These are phyloP conservation scores for Coleophoma crateriformis DNA, from an alignment of 2,329 filamentous ascomycete genomes.

Conservation along the genomic window DNA sequence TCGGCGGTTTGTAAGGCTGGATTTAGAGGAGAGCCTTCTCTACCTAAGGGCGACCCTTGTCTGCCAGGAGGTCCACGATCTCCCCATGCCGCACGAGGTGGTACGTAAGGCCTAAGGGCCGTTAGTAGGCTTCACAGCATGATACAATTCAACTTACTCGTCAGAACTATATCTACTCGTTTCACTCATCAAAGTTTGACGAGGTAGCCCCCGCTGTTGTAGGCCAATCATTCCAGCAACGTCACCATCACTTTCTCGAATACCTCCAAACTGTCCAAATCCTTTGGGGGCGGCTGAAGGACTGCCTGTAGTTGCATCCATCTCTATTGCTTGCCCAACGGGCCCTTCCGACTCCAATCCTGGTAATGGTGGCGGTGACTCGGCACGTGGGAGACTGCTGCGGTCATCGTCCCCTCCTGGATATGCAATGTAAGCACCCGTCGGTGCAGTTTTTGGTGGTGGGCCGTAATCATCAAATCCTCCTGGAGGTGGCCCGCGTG, in stretches of 20 bases:
- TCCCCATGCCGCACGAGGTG: constrained; percentile 52
- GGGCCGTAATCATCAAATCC: constrained; percentile 1
- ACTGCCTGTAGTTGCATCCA: constrained; percentile 65
- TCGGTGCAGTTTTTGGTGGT: neutral
- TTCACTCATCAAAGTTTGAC: constrained; percentile 54
- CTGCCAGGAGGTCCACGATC: constrained; percentile 33
- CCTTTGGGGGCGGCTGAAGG: constrained; percentile 35
- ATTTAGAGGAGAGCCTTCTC: constrained; percentile 34
- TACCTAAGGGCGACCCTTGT: constrained; percentile 15
- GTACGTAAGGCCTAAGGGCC: constrained; percentile 36
- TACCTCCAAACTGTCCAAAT: constrained; percentile 38
- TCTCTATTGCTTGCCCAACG: constrained; percentile 68
- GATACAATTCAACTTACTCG: constrained; percentile 51
- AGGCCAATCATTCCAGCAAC: constrained; percentile 69
- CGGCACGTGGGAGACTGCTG: constrained; percentile 48
- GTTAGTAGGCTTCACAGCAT: constrained; percentile 1
- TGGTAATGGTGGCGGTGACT: constrained; percentile 58
- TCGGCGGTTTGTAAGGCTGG: constrained; percentile 29
- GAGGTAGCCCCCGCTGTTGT: constrained; percentile 42
- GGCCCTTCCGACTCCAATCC: constrained; percentile 32
- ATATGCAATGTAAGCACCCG: constrained; percentile 19
- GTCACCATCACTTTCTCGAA: constrained; percentile 63
- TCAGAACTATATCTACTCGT: constrained; percentile 68
- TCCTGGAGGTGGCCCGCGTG: constrained; percentile 8
- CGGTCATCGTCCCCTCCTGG: constrained; percentile 11